A percentile compares a stretch with the other conserved stretches of the same genome.
These are phyloP conservation scores for Fusarium fracticaudum DNA, from an alignment of 2,329 filamentous ascomycete species.

Conservation along the genomic window DNA sequence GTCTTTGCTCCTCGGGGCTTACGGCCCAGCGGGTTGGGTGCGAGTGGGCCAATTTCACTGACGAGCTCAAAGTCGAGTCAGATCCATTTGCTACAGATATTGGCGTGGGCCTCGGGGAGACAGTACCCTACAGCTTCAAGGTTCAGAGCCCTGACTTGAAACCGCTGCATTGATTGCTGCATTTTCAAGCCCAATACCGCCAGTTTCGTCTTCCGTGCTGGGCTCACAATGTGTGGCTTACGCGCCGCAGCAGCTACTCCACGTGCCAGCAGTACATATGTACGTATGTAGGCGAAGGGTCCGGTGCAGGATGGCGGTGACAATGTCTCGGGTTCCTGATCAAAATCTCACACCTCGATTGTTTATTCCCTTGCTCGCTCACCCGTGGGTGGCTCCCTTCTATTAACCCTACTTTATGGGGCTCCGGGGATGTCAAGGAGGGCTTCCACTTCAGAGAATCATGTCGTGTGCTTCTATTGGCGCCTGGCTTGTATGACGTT, in stretches of 20 bases:
- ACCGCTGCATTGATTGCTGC: constrained; percentile 25
- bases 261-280: constrained; percentile 17
- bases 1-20: constrained; percentile 42
- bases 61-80: constrained; percentile 39
- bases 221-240: constrained; percentile 36
- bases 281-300: constrained; percentile 29
- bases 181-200: constrained; percentile 37
- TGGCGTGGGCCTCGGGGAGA: constrained; percentile 1
- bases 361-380: constrained; percentile 18
- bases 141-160: constrained; percentile 37
- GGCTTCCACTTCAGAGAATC: constrained; percentile 12
- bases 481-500: constrained; percentile 4
- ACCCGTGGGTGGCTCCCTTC: constrained; percentile 14
- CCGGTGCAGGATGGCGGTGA: constrained; percentile 39
- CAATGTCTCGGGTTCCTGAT: constrained; percentile 45
- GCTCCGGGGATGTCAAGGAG: constrained; percentile 15
- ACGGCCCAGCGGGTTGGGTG: constrained; percentile 44
- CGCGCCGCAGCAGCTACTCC: constrained; percentile 33
- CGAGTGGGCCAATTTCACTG: constrained; percentile 34
- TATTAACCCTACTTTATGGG: constrained; percentile 29
- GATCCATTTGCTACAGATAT: constrained; percentile 2
- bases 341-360: constrained; percentile 27
- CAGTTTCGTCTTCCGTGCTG: constrained; percentile 37
- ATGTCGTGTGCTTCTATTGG: constrained; percentile 13
- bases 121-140: constrained; percentile 12